Evolutionary conservation across 441 rosid species (phyloP), one percentile per base, ranked within the genome.

Genomic region (Brassica hybrid): DNA sequence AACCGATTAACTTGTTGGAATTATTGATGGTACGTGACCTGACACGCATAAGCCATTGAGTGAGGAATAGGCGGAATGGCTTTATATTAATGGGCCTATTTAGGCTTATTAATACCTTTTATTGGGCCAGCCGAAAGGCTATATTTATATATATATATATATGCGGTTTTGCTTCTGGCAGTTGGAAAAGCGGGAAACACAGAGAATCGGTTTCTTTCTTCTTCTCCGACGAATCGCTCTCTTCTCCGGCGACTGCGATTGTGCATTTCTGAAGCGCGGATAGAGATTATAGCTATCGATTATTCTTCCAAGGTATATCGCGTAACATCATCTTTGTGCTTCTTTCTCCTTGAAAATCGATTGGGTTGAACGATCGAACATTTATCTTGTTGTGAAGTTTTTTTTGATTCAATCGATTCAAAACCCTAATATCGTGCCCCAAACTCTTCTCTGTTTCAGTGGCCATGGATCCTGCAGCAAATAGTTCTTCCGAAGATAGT

Each of bases 291-390:
- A 56, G 14, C 63, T 32, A 58, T 21, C 32, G 14, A 4, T 45
- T 50, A 4, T 18, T 73, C 54, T 54, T 65, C 41, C 23, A 52
- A 92, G 95, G 95, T 86, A 54, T 12, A 27, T 63, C 12, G 57
- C 54, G 17, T 68, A 0, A 7, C 11, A 27, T 57, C 16, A 21
- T 21, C 41, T 45, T 25, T 48, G 56, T n/a, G 2, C 2, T 27
- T 59, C 34, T 65, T 17, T 50, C 43, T 36, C 11, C 5, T 65
- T 21, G 23, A 21, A 21, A 62, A 27, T 25, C 12, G 25, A 56
- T 5, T 74, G 12, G 25, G 27, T 5, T 74, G 63, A 38, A 4
- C n/a, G 54, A 64, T 73, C 60, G 30, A 6, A 62, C 19, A 2
- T 65, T 18, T 36, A 5, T 17, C 12, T 19, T 45, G 10, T 41